phyloP scores from a whole-genome alignment of 495 filamentous ascomycete species.

The Talaromyces nanjingensis region DNA sequence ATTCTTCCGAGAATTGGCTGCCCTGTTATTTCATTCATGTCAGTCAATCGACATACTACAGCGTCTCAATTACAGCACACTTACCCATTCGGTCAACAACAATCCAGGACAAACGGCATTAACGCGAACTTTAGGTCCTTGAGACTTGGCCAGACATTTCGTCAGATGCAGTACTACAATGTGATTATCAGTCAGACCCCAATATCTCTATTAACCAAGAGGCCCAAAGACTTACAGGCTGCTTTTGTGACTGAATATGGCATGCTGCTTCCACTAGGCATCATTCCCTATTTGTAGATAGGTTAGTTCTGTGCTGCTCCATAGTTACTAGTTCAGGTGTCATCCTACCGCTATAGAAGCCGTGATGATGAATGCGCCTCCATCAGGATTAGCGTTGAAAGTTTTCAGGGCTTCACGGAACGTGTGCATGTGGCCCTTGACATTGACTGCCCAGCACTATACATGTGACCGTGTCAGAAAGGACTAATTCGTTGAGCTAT shows the following conservation, averaged over 20 bases:
- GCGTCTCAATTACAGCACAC: conserved; percentile 1
- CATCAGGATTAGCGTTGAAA: conserved; percentile 62
- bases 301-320: neutral
- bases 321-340: neutral
- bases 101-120: conserved; percentile 65
- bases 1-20: neutral
- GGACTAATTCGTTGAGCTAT: neutral
- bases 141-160: conserved; percentile 61
- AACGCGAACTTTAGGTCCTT: conserved; percentile 58
- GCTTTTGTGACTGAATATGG: conserved; percentile 63
- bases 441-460: conserved; percentile 62
- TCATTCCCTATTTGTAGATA: conserved; percentile 28
- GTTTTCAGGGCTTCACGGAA: conserved; percentile 56
- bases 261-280: conserved; percentile 49
- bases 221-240: conserved; percentile 29
- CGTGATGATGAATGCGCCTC: conserved; percentile 63
- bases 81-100: conserved; percentile 67
- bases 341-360: conserved; percentile 50
- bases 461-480: neutral
- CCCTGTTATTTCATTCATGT: neutral
- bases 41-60: neutral
- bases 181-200: neutral
- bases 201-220: neutral
- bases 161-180: conserved; percentile 57
- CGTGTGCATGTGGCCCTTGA: conserved; percentile 58